Percentiles rank a stretch among this genome's conserved stretches.
These are phyloP conservation scores for Rosellinia necatrix DNA, from an alignment of 2,329 filamentous ascomycete species.

Conservation along the genomic window DNA sequence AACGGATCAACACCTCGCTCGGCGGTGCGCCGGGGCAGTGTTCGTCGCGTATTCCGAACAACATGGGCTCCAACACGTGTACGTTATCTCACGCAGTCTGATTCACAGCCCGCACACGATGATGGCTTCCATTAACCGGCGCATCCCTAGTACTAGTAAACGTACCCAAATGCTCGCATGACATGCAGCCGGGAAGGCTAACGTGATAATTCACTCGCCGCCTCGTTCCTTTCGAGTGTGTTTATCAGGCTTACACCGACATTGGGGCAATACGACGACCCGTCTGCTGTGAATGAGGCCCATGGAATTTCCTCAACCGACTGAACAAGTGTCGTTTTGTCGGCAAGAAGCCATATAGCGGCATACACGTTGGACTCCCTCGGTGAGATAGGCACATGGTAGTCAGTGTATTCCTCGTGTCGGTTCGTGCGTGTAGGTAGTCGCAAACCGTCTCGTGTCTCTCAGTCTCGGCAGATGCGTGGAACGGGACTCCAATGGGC, in stretches of 20 bases:
- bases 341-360: conserved; percentile 6
- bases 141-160: not conserved
- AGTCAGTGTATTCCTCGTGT: conserved; percentile 7
- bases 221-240: conserved; percentile 8
- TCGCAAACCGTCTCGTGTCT: not conserved
- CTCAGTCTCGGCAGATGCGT: not conserved
- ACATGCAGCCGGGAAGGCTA: not conserved
- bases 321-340: conserved; percentile 2
- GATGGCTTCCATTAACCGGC: conserved; percentile 8
- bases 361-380: not conserved
- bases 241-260: conserved; percentile 14
- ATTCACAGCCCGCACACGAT: not conserved
- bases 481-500: conserved; percentile 22
- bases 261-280: conserved; percentile 19
- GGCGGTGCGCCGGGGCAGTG: not conserved
- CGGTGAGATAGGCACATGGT: too few relatives aligned
- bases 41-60: not conserved
- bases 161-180: conserved; percentile 1
- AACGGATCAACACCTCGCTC: too few relatives aligned
- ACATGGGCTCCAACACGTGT: not conserved
- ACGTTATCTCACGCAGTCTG: conserved; percentile 2
- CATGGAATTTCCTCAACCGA: not conserved
- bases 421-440: conserved; percentile 15
- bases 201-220: conserved; percentile 6
- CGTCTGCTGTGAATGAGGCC: not conserved